Evolutionary conservation across 495 filamentous ascomycete genomes (phyloP).

Genomic region (Daldinia grandis): DNA sequence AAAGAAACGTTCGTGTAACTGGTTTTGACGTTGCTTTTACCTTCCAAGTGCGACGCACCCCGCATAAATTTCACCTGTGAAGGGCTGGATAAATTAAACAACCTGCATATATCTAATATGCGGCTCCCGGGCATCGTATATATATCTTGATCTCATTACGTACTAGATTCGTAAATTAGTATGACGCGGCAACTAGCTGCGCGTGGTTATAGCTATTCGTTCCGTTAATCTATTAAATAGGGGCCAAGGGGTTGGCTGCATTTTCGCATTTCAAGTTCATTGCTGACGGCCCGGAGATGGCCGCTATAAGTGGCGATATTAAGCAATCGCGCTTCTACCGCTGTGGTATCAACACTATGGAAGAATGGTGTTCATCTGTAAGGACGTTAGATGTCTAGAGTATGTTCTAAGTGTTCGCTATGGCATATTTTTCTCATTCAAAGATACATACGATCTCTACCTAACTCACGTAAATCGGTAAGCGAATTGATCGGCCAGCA

Average conservation of each 20-base stretch:
- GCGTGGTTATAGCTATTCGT: neutral
- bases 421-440: neutral
- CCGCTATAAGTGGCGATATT: slow-evolving; percentile 30
- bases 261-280: neutral
- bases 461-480: neutral
- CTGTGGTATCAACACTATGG: slow-evolving; percentile 23
- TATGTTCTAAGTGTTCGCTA: neutral
- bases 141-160: slow-evolving; percentile 19
- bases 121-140: slow-evolving; percentile 23
- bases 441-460: neutral
- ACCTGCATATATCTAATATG: slow-evolving; percentile 24
- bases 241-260: neutral
- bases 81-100: slow-evolving; percentile 33
- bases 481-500: slow-evolving; percentile 11
- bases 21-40: slow-evolving; percentile 32
- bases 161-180: slow-evolving; percentile 6
- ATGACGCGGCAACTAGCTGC: neutral
- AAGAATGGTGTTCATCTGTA: slow-evolving; percentile 11
- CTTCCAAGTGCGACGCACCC: slow-evolving; percentile 31
- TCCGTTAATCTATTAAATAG: slow-evolving; percentile 8
- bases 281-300: slow-evolving; percentile 5
- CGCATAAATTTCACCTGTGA: slow-evolving; percentile 17
- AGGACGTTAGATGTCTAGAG: neutral
- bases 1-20: slow-evolving; percentile 10
- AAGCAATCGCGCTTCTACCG: slow-evolving; percentile 4